Conservation (phyloP, 805 yeast genomes). For the Henningerozyma blattae region DNA sequence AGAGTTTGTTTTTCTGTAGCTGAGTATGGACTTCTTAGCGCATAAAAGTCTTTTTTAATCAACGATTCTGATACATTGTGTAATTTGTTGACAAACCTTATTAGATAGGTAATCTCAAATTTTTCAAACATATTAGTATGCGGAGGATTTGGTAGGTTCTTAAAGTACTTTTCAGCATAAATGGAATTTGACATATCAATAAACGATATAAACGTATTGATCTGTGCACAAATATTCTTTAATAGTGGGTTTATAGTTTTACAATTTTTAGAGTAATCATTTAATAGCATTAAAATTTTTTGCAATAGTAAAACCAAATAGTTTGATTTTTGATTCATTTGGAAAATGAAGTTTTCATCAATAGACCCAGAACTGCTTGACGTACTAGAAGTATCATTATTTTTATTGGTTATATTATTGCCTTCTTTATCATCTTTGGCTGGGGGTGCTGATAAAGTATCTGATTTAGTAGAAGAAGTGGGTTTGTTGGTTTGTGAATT, state of each 20-base stretch:
- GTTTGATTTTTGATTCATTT: constrained; percentile 9
- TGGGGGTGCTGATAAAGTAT: too few species aligned
- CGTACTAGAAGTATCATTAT: not conserved
- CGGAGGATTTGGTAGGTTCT: not conserved
- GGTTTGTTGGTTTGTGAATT: too few species aligned
- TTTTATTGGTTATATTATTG: not conserved
- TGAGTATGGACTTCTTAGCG: constrained; percentile 11
- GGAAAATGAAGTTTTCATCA: not conserved
- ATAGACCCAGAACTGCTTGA: too few species aligned
- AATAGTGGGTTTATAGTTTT: constrained; percentile 12
- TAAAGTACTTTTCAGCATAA: too few species aligned
- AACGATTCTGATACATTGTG: constrained; percentile 21
- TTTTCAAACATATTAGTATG: constrained; percentile 10
- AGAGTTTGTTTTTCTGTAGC: constrained; percentile 9
- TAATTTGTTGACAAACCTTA: constrained; percentile 11
- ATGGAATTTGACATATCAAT: too few species aligned
- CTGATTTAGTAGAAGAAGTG: too few species aligned
- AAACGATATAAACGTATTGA: constrained; percentile 11
- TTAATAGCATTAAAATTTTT: constrained; percentile 17
- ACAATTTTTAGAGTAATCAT: constrained; percentile 22
- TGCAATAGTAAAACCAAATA: constrained; percentile 10
- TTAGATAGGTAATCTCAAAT: constrained; percentile 6
- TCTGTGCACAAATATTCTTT: constrained; percentile 7
- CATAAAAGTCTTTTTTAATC: constrained; percentile 19
- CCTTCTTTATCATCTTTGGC: not conserved